Evolutionary conservation across 306 rosid genomes (phyloP), one percentile per base, ranked within the genome.

Genomic region (Malus sylvestris): DNA sequence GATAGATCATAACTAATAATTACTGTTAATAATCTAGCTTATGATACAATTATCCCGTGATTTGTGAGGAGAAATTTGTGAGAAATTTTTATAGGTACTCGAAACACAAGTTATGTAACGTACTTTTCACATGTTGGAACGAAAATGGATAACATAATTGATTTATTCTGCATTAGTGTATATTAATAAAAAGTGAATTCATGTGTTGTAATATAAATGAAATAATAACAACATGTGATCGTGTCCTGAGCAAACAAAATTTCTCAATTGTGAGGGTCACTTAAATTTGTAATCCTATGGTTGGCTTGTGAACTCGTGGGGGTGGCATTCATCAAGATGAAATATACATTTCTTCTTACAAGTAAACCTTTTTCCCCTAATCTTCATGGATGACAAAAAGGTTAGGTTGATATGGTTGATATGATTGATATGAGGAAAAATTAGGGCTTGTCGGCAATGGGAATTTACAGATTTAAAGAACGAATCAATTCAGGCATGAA

Each of bases 291-390:
- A 45, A 67, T 4, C 20, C 0, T 10, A 14, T 59, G 59, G 82
- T 74, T 83, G 79, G 88, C 33, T 0, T n/a, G 55, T 72, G 69
- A 72, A 78, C 87, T 84, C 90, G 91, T 77, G 93, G 8, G 89
- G 74, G 7, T 52, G 8, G 75, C 68, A 73, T 69, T 80, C 68
- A 77, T 70, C 53, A 59, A 79, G 79, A 67, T 71, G 74, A 71
- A 59, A 27, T 52, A 33, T 52, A 15, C 35, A 4, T 73, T 52
- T 62, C 73, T 66, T 68, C 23, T 70, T 42, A 27, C 62, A 16
- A 44, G 63, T 44, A 46, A 42, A 27, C 29, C 29, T 13, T 40
- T 73, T 81, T 8, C 6, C 44, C 51, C 60, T 71, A 42, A 72
- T 71, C 55, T 70, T 75, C 70, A 55, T 63, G 79, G 71, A 78